Evolutionary conservation across 495 filamentous ascomycete species (phyloP).

Genomic region (Xeromyces bisporus): DNA sequence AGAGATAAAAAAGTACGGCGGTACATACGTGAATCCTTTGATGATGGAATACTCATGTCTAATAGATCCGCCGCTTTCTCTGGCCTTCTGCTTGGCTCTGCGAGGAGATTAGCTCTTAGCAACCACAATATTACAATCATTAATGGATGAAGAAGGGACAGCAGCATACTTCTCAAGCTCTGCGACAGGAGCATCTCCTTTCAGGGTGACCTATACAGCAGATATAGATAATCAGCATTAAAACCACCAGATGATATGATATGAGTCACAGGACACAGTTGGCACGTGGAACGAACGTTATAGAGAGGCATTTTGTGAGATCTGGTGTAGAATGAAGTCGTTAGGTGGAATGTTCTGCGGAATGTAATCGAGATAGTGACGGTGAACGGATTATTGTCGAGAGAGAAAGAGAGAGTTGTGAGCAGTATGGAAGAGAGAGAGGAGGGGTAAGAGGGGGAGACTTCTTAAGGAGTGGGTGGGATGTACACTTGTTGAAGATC

Average conservation of each 20-base stretch:
- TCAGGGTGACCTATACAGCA: constrained; percentile 69
- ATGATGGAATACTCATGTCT: constrained; percentile 68
- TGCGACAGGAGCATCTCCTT: constrained; percentile 39
- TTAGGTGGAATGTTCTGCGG: neutral
- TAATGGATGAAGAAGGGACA: neutral
- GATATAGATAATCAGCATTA: neutral
- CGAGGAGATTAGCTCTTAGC: constrained; percentile 3
- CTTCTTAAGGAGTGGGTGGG: too few relatives aligned
- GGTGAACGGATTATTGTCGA: neutral
- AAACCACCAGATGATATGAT: neutral
- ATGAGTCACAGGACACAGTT: neutral
- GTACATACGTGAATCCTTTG: constrained; percentile 75
- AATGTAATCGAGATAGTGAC: constrained; percentile 2
- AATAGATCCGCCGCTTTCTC: constrained; percentile 62
- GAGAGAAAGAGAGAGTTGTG: neutral
- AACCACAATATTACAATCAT: neutral
- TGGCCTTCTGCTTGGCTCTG: constrained; percentile 57
- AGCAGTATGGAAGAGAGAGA: too few relatives aligned
- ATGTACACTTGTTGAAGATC: too few relatives aligned
- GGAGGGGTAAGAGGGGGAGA: too few relatives aligned
- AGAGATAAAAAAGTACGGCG: constrained; percentile 1
- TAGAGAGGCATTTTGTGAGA: constrained; percentile 45
- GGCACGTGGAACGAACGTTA: constrained; percentile 36
- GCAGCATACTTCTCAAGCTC: constrained; percentile 44
- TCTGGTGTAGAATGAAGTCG: constrained; percentile 2